Percentiles rank a stretch among this genome's conserved stretches.
Evolutionary conservation across 495 filamentous ascomycete species (phyloP).

Genomic region (Durotheca rogersii): DNA sequence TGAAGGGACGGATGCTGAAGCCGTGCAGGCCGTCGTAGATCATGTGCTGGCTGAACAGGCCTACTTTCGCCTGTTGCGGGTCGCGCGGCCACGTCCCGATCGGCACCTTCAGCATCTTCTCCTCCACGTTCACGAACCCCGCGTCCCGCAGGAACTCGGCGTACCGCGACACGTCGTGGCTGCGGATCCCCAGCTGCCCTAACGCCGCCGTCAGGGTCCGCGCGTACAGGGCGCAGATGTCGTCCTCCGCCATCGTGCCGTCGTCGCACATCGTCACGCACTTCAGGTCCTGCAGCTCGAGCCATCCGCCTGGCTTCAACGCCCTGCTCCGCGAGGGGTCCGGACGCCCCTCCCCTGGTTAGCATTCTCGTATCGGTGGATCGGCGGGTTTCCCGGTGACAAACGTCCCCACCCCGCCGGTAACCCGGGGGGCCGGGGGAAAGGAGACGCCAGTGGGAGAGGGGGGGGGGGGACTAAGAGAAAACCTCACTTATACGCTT

Average conservation of each 20-base stretch:
- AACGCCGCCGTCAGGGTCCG: constrained; percentile 34
- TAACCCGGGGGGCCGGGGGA: constrained; percentile 1
- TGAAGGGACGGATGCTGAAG: constrained; percentile 49
- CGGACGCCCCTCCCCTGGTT: no score
- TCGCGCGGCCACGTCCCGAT: constrained; percentile 61
- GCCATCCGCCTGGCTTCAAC: constrained; percentile 51
- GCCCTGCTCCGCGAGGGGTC: constrained; percentile 29
- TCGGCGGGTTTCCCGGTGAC: no score
- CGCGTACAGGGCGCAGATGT: constrained; percentile 34
- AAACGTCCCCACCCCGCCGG: no score
- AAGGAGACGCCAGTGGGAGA: not conserved
- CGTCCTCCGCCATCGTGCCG: constrained; percentile 37
- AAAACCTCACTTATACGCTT: constrained; percentile 39
- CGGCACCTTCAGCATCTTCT: constrained; percentile 54
- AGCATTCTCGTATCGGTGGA: no score
- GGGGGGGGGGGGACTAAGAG: no score
- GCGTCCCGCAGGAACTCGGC: constrained; percentile 50
- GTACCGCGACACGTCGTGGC: constrained; percentile 51
- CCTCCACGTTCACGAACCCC: constrained; percentile 62
- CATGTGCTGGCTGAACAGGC: constrained; percentile 44
- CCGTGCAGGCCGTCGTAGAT: constrained; percentile 47
- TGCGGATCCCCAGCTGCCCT: constrained; percentile 39
- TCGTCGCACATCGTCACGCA: constrained; percentile 46
- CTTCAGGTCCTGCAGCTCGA: constrained; percentile 53
- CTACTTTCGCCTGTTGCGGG: constrained; percentile 51